Percentiles rank a stretch among this genome's conserved stretches.
phyloP scores from a whole-genome alignment of 345 rosid species.

The Cochlearia excelsa region DNA sequence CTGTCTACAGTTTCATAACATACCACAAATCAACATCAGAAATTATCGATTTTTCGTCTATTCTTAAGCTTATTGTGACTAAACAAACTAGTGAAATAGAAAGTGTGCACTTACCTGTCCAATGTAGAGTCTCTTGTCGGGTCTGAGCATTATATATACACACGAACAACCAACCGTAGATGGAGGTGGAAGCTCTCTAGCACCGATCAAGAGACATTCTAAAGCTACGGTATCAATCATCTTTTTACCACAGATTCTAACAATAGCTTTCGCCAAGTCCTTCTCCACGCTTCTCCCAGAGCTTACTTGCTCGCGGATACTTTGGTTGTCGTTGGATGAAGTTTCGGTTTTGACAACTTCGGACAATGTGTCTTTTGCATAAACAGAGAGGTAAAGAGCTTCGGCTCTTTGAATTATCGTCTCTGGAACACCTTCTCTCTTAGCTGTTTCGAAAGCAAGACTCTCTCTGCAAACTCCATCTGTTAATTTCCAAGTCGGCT shows the following conservation, averaged over 20 bases:
- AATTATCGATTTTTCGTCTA: neutral
- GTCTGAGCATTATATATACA: conserved; percentile 80
- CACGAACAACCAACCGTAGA: conserved; percentile 83
- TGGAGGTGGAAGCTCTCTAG: conserved; percentile 90
- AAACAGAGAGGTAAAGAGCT: conserved; percentile 55
- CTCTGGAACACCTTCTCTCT: conserved; percentile 85
- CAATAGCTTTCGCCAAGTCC: conserved; percentile 47
- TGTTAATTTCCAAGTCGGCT: conserved; percentile 82
- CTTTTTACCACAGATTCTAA: conserved; percentile 51
- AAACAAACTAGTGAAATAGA: neutral
- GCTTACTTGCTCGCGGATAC: conserved; percentile 32
- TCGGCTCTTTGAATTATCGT: conserved; percentile 71
- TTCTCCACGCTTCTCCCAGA: conserved; percentile 36
- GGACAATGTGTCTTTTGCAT: conserved; percentile 24
- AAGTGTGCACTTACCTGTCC: conserved; percentile 70
- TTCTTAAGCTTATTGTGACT: neutral
- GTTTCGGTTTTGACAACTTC: conserved; percentile 26
- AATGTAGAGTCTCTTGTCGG: conserved; percentile 70
- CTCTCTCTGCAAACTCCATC: conserved; percentile 95
- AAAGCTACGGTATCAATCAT: conserved; percentile 43
- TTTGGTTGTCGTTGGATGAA: conserved; percentile 22
- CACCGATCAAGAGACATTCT: conserved; percentile 54
- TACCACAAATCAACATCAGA: conserved; percentile 14
- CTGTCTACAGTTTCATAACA: conserved; percentile 53
- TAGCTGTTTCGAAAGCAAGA: conserved; percentile 98